These are phyloP conservation scores for Pleurotus platypus DNA, from an alignment of 768 basidiomycete species.

Conservation along the genomic window DNA sequence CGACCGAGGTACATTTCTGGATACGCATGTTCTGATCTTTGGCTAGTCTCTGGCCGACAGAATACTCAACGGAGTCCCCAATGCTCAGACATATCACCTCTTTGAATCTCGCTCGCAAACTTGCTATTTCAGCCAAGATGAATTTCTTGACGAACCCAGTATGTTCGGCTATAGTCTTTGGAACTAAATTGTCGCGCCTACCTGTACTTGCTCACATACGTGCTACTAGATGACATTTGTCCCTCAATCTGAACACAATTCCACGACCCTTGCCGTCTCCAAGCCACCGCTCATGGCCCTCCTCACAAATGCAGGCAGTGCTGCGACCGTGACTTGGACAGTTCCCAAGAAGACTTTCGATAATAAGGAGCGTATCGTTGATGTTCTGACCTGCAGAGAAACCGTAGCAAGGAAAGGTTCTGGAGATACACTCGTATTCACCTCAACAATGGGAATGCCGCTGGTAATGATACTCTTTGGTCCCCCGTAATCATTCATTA, in stretches of 20 bases:
- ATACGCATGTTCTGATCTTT: neutral
- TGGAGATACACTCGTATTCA: conserved; percentile 37
- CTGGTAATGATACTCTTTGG: conserved; percentile 18
- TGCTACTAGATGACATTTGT: conserved; percentile 41
- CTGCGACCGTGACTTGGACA: conserved; percentile 36
- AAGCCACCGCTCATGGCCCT: conserved; percentile 57
- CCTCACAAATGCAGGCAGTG: conserved; percentile 49
- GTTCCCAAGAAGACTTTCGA: conserved; percentile 34
- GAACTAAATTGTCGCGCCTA: neutral
- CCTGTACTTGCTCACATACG: neutral
- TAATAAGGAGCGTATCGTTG: conserved; percentile 40
- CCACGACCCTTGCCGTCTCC: conserved; percentile 41
- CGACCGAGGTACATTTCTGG: neutral
- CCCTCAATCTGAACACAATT: conserved; percentile 23
- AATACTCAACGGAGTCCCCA: conserved; percentile 45
- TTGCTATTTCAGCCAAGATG: conserved; percentile 37
- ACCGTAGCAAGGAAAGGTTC: conserved; percentile 27
- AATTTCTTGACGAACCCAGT: conserved; percentile 47
- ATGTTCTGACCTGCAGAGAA: conserved; percentile 44
- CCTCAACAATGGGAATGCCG: conserved; percentile 42
- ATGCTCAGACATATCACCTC: conserved; percentile 41
- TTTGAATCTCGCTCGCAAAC: conserved; percentile 53
- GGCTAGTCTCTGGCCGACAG: conserved; percentile 55
- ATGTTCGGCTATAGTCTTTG: conserved; percentile 9
- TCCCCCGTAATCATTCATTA: too few relatives aligned